Percentiles rank a stretch among this genome's conserved stretches.
Evolutionary conservation across 2,329 filamentous ascomycete species (phyloP).

Genomic region (Neodidymelliopsis sp.): DNA sequence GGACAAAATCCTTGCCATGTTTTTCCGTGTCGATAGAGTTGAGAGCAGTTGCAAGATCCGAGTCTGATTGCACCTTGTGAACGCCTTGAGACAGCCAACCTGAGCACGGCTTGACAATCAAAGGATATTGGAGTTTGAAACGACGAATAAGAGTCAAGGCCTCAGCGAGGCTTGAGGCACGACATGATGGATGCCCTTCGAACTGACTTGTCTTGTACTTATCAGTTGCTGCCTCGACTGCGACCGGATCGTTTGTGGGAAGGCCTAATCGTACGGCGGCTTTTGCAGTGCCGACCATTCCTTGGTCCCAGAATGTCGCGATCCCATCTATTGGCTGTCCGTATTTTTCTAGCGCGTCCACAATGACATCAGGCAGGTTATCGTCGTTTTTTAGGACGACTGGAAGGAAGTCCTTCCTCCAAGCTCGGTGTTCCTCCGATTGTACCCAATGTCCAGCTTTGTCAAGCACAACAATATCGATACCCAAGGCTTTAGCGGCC

Average conservation of each 20-base stretch:
- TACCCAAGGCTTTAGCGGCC: not conserved
- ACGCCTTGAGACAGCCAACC: constrained; percentile 49
- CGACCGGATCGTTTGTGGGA: not conserved
- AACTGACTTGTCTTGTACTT: constrained; percentile 8
- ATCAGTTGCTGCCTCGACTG: constrained; percentile 1
- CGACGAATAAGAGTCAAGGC: not conserved
- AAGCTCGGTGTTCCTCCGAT: not conserved
- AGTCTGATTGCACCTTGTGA: constrained; percentile 33
- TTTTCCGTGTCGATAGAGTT: constrained; percentile 14
- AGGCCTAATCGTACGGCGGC: not conserved
- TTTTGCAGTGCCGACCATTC: not conserved
- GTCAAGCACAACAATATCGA: not conserved
- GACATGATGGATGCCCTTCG: not conserved
- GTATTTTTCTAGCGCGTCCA: not conserved
- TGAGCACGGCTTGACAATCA: constrained; percentile 50
- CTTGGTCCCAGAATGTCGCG: not conserved
- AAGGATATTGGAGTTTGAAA: not conserved
- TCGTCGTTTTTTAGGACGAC: not conserved
- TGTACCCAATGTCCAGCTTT: not conserved
- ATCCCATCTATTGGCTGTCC: not conserved
- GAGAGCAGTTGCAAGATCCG: constrained; percentile 29
- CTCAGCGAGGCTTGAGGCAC: constrained; percentile 3
- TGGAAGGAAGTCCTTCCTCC: not conserved
- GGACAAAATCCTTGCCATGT: constrained; percentile 35
- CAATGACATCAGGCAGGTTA: not conserved